Conservation (phyloP, 768 basidiomycete genomes). For the Trametes cingulata region DNA sequence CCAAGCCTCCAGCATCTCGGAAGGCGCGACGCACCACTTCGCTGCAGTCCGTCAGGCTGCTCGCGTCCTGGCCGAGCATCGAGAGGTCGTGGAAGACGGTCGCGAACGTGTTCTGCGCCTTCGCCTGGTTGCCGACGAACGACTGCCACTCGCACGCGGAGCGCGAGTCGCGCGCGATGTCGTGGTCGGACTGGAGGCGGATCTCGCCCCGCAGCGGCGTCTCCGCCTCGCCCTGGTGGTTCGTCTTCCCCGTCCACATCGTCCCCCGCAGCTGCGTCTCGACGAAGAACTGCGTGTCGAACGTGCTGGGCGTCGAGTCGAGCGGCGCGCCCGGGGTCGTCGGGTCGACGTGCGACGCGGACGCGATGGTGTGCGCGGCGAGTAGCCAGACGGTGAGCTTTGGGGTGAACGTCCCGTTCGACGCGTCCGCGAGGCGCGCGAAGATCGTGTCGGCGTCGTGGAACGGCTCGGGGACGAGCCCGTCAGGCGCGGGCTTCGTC, state of each 20-base stretch:
- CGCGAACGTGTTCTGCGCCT: constrained; percentile 11
- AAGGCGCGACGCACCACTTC: constrained; percentile 3
- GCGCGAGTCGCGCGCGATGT: constrained; percentile 33
- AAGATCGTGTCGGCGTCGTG: constrained; percentile 25
- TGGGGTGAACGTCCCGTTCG: constrained; percentile 22
- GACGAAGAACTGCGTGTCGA: constrained; percentile 32
- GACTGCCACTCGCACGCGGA: constrained; percentile 37
- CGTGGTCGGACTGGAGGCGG: constrained; percentile 35
- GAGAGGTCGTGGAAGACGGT: constrained; percentile 3
- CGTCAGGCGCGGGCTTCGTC: constrained; percentile 21
- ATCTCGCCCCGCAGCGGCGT: constrained; percentile 34
- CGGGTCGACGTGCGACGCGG: constrained; percentile 28
- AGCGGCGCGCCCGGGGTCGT: constrained; percentile 26
- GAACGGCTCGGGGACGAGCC: constrained; percentile 26
- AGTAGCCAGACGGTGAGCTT: constrained; percentile 24
- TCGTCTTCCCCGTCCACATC: constrained; percentile 27
- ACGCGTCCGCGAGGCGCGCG: constrained; percentile 17
- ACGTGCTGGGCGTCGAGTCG: constrained; percentile 29
- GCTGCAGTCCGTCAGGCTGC: constrained; percentile 10
- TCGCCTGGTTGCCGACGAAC: constrained; percentile 17
- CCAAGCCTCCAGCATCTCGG: neutral
- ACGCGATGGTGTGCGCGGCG: constrained; percentile 23
- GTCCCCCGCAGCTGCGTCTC: constrained; percentile 30
- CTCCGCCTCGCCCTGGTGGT: constrained; percentile 30
- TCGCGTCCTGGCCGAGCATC: constrained; percentile 10